These are phyloP conservation scores for Penicillium sp. DNA, from an alignment of 2,329 filamentous ascomycete species.

Conservation along the genomic window DNA sequence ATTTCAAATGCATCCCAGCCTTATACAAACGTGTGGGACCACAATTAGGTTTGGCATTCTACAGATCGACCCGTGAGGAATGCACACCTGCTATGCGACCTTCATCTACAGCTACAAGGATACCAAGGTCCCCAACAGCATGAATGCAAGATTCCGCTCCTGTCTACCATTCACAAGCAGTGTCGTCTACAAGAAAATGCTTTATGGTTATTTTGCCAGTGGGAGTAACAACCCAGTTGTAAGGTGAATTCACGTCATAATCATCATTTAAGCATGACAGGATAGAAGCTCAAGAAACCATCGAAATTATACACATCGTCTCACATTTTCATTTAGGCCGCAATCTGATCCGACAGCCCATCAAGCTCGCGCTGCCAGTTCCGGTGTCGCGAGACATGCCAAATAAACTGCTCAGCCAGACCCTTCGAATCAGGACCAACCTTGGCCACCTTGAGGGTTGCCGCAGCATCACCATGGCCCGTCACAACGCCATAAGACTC, in stretches of 20 bases:
- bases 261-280: no score
- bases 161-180: no score
- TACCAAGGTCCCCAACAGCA: constrained; percentile 2
- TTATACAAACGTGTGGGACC: no score
- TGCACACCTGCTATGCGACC: no score
- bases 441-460: constrained; percentile 40
- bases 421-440: constrained; percentile 64
- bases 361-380: constrained; percentile 74
- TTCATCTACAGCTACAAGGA: constrained; percentile 3
- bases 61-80: constrained; percentile 6
- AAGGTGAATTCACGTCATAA: no score
- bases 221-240: no score
- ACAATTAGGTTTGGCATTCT: no score
- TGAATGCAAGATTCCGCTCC: constrained; percentile 10
- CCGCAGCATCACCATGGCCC: constrained; percentile 23
- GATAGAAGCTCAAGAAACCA: no score
- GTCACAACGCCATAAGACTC: constrained; percentile 40
- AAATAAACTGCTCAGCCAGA: constrained; percentile 69
- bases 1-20: no score
- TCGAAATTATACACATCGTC: not conserved
- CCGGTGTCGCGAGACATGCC: constrained; percentile 66
- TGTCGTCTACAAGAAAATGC: no score
- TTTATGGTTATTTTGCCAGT: no score
- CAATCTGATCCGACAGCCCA: constrained; percentile 64
- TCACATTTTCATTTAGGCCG: constrained; percentile 54